Conservation (phyloP, 2,329 filamentous ascomycete genomes). For the Cladosporium oxysporum region DNA sequence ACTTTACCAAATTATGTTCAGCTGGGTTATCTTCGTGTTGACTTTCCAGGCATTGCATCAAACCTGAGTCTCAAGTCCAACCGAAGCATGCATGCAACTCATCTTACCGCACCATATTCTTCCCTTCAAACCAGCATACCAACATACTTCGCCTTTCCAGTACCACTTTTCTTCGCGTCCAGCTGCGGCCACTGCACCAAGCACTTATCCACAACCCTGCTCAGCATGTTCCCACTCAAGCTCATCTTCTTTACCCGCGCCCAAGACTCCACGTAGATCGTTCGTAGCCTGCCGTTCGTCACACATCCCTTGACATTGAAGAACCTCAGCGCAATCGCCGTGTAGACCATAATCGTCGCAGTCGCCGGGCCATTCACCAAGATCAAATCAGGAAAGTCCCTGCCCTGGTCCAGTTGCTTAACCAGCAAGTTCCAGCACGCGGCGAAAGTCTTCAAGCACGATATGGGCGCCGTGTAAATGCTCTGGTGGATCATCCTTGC, state of each 20-base stretch:
- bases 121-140: constrained; percentile 17
- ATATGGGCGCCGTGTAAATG: constrained; percentile 70
- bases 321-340: constrained; percentile 58
- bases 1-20: background rate
- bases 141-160: constrained; percentile 19
- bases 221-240: constrained; percentile 76
- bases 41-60: background rate
- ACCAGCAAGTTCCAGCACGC: constrained; percentile 61
- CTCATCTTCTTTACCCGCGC: constrained; percentile 81
- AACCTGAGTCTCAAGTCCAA: background rate
- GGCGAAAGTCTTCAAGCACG: constrained; percentile 65
- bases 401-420: constrained; percentile 21
- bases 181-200: constrained; percentile 78
- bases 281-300: constrained; percentile 60
- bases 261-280: constrained; percentile 91
- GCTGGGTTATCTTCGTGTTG: background rate
- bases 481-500: constrained; percentile 82
- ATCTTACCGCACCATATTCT: background rate
- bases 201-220: constrained; percentile 72
- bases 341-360: constrained; percentile 71
- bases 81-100: background rate
- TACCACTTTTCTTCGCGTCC: constrained; percentile 37
- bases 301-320: constrained; percentile 44
- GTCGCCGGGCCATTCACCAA: constrained; percentile 88
- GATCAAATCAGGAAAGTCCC: constrained; percentile 69